Conservation (phyloP, 1,284 basidiomycete species). For the Sanghuangporus sanghuang region DNA sequence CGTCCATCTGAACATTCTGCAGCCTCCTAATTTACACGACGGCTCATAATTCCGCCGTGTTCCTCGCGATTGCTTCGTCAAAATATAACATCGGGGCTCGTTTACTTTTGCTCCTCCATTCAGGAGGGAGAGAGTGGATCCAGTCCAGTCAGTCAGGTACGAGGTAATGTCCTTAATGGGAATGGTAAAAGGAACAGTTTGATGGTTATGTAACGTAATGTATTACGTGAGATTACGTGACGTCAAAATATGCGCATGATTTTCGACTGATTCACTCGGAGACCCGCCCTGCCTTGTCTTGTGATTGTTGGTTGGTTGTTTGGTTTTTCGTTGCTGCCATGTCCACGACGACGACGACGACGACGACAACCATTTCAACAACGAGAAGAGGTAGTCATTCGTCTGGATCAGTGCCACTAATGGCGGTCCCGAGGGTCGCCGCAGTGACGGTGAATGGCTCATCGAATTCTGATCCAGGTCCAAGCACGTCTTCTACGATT, state of each 20-base stretch:
- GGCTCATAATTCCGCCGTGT: no score
- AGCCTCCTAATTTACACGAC: no score
- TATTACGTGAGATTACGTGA: not conserved
- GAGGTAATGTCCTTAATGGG: not conserved
- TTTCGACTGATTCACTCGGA: not conserved
- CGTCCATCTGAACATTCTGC: no score
- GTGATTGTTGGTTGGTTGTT: not conserved
- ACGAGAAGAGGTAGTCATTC: not conserved
- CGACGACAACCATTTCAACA: not conserved
- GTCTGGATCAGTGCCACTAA: not conserved
- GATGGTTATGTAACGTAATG: not conserved
- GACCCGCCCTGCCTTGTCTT: not conserved
- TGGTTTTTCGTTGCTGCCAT: constrained; percentile 1
- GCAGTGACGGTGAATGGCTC: not conserved
- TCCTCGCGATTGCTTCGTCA: no score
- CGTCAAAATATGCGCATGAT: not conserved
- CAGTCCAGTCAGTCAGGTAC: no score
- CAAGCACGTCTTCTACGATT: constrained; percentile 19
- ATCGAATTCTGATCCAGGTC: constrained; percentile 12
- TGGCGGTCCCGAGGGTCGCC: not conserved
- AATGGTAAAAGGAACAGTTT: not conserved
- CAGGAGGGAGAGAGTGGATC: no score
- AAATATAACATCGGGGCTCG: no score
- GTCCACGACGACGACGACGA: constrained; percentile 9
- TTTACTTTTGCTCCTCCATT: no score